phyloP scores from a whole-genome alignment of 306 rosid genomes.

The Fagus sylvatica region DNA sequence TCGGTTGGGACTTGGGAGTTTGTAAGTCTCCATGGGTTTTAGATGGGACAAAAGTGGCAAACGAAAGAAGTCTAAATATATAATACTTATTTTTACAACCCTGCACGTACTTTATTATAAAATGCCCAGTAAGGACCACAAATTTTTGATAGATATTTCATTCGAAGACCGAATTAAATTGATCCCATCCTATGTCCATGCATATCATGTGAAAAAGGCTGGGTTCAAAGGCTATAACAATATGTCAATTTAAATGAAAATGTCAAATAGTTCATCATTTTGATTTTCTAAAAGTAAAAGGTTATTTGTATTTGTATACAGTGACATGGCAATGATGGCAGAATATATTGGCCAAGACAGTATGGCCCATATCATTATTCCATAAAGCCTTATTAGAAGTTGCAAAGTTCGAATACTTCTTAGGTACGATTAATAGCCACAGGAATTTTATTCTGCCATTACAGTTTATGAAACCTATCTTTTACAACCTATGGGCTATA shows the following conservation, averaged over 20 bases:
- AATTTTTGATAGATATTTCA: conserved; percentile 14
- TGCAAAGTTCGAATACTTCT: too few species aligned
- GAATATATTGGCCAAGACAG: too few species aligned
- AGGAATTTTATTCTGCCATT: too few species aligned
- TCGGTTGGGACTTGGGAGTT: background rate
- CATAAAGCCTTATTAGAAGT: too few species aligned
- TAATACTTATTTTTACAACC: conserved; percentile 25
- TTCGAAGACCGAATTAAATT: conserved; percentile 26
- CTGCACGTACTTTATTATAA: conserved; percentile 28
- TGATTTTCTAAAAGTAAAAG: background rate
- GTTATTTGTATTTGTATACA: too few species aligned
- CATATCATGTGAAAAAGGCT: background rate
- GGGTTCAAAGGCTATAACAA: conserved; percentile 8
- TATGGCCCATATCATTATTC: too few species aligned
- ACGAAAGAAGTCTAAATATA: conserved; percentile 14
- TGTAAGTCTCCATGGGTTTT: conserved; percentile 11
- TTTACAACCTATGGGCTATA: too few species aligned
- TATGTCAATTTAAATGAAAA: background rate
- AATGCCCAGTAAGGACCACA: conserved; percentile 32
- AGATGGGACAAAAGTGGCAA: conserved; percentile 22
- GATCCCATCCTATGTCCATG: conserved; percentile 16
- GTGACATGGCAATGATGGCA: too few species aligned
- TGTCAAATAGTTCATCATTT: background rate
- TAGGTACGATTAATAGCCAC: too few species aligned
- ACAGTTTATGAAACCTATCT: too few species aligned